Conservation (phyloP, 2,329 filamentous ascomycete genomes). For the Macrophomina tecta region DNA sequence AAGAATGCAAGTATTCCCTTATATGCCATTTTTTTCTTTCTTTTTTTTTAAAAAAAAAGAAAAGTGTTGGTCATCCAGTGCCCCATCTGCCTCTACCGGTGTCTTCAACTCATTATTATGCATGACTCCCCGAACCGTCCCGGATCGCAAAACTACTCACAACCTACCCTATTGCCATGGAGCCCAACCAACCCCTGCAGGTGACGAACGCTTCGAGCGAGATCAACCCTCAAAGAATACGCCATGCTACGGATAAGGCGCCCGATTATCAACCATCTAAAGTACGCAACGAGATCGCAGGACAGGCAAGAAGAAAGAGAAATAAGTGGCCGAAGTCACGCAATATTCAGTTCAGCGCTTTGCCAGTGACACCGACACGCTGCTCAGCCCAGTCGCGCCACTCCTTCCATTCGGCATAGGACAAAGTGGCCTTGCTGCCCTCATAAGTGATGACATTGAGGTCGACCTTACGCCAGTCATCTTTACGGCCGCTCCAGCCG, state of each 20-base stretch:
- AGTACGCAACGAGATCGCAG: background rate
- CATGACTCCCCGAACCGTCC: background rate
- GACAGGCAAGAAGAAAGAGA: background rate
- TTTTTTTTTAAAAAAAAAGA: too few species aligned
- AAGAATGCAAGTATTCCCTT: too few species aligned
- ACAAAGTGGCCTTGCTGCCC: slow-evolving; percentile 75
- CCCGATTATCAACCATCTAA: background rate
- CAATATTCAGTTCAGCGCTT: slow-evolving; percentile 12
- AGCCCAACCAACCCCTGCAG: background rate
- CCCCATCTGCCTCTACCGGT: background rate
- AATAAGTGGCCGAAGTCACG: background rate
- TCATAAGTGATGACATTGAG: slow-evolving; percentile 84
- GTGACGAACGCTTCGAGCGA: background rate
- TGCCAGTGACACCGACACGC: background rate
- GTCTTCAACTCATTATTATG: background rate
- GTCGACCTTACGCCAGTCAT: slow-evolving; percentile 78
- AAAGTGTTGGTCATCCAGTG: background rate
- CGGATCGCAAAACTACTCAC: background rate
- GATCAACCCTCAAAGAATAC: background rate
- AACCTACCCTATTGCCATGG: background rate
- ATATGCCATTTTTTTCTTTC: too few species aligned
- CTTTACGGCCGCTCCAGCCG: slow-evolving; percentile 75
- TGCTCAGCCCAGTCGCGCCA: slow-evolving; percentile 76
- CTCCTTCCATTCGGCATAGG: slow-evolving; percentile 75
- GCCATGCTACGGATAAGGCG: slow-evolving; percentile 2